Evolutionary conservation across 345 rosid species (phyloP).

Genomic region (Populus pruinosa): DNA sequence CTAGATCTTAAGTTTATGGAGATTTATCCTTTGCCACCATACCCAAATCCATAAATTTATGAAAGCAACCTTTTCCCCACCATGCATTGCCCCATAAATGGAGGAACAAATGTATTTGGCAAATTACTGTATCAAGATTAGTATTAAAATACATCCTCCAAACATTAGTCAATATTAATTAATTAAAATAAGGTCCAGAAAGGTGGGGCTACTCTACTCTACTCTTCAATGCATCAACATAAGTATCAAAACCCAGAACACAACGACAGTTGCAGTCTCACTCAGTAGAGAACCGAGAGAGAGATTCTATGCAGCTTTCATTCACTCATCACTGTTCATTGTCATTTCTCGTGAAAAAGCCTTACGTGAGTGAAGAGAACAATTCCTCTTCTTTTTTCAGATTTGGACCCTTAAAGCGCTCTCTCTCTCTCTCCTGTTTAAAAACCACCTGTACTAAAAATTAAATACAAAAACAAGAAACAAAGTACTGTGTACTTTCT

Average conservation of each 20-base stretch:
- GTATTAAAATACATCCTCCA: not conserved
- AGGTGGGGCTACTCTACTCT: not conserved
- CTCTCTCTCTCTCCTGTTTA: not conserved
- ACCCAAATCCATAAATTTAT: not conserved
- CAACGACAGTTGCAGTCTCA: conserved; percentile 9
- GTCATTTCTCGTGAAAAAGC: conserved; percentile 58
- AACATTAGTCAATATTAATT: not conserved
- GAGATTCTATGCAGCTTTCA: conserved; percentile 42
- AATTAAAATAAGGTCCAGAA: not conserved
- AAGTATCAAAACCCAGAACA: conserved; percentile 6
- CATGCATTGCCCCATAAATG: not conserved
- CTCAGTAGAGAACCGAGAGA: not conserved
- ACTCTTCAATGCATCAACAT: not conserved
- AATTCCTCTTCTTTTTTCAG: conserved; percentile 23
- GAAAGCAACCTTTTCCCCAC: not conserved
- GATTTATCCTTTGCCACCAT: no score
- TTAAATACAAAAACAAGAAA: conserved; percentile 13
- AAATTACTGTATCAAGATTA: not conserved
- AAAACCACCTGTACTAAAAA: not conserved
- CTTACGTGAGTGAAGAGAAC: conserved; percentile 21
- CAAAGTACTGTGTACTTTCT: conserved; percentile 8
- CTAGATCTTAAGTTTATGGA: no score
- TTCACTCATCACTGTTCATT: conserved; percentile 50
- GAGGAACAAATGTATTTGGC: no score
- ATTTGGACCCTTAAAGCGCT: conserved; percentile 32